phyloP scores from a whole-genome alignment of 2,329 filamentous ascomycete species.

The Helotiales sp. region DNA sequence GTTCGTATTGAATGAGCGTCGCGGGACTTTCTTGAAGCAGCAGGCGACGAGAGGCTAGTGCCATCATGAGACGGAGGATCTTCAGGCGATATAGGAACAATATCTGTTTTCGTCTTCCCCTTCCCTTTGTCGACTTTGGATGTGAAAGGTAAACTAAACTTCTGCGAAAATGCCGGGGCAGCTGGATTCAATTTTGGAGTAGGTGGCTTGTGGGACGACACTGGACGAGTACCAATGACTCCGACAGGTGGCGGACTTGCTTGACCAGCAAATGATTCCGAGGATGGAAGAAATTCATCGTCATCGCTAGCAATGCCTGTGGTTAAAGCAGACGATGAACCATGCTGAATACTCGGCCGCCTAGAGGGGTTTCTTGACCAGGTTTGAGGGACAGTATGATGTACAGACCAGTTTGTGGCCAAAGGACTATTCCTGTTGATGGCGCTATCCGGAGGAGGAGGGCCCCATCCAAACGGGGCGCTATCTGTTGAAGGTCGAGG shows the following conservation, averaged over 20 bases:
- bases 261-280: slow-evolving; percentile 56
- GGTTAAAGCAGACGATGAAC: slow-evolving; percentile 67
- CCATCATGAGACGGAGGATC: slow-evolving; percentile 38
- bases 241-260: slow-evolving; percentile 60
- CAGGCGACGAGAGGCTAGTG: slow-evolving; percentile 47
- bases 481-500: slow-evolving; percentile 81
- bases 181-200: slow-evolving; percentile 79
- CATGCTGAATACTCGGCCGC: slow-evolving; percentile 78
- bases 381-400: slow-evolving; percentile 49
- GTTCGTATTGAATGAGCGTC: slow-evolving; percentile 63
- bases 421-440: slow-evolving; percentile 59
- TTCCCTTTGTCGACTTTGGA: slow-evolving; percentile 47
- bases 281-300: slow-evolving; percentile 64
- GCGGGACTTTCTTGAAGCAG: slow-evolving; percentile 59
- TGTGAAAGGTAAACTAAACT: slow-evolving; percentile 60
- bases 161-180: slow-evolving; percentile 81
- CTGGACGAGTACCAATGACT: slow-evolving; percentile 80
- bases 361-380: slow-evolving; percentile 82
- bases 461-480: slow-evolving; percentile 72
- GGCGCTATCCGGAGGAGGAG: slow-evolving; percentile 49
- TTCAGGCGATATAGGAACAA: slow-evolving; percentile 39
- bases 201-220: slow-evolving; percentile 52
- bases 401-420: slow-evolving; percentile 56
- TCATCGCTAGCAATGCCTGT: slow-evolving; percentile 67
- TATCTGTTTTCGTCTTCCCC: slow-evolving; percentile 49